These are phyloP conservation scores for Thelonectria rubi DNA, from an alignment of 2,329 filamentous ascomycete species.

Conservation along the genomic window DNA sequence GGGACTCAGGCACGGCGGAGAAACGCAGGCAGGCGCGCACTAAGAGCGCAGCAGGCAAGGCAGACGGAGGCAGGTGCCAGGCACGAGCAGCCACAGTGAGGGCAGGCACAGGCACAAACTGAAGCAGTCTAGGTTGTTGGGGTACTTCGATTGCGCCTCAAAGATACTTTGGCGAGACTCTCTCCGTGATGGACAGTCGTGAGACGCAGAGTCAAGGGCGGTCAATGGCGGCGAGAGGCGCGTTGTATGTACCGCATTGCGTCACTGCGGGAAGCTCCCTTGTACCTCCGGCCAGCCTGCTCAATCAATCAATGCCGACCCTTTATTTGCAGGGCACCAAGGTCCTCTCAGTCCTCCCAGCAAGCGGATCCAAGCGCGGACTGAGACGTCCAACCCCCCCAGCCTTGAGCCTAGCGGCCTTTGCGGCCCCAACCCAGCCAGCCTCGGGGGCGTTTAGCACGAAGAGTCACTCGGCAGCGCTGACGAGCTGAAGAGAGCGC, in stretches of 20 bases:
- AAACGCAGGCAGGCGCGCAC: constrained; percentile 14
- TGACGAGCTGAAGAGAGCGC: background rate
- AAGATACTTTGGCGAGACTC: constrained; percentile 18
- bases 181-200: background rate
- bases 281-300: background rate
- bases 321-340: background rate
- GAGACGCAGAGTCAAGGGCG: background rate
- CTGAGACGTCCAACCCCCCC: constrained; percentile 1
- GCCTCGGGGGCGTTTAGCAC: background rate
- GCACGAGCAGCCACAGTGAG: background rate
- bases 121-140: constrained; percentile 23
- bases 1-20: constrained; percentile 9
- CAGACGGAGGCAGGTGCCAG: constrained; percentile 14
- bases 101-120: constrained; percentile 14
- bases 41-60: constrained; percentile 21
- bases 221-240: background rate
- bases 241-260: constrained; percentile 9
- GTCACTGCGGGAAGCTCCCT: background rate
- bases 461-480: constrained; percentile 11
- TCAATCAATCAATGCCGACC: background rate
- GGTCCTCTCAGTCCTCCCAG: background rate
- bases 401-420: constrained; percentile 10
- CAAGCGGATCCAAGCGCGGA: background rate
- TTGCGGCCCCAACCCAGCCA: background rate
- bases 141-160: constrained; percentile 1